phyloP scores from a whole-genome alignment of 257 asterid genomes.

The Nicotiana paniculata region DNA sequence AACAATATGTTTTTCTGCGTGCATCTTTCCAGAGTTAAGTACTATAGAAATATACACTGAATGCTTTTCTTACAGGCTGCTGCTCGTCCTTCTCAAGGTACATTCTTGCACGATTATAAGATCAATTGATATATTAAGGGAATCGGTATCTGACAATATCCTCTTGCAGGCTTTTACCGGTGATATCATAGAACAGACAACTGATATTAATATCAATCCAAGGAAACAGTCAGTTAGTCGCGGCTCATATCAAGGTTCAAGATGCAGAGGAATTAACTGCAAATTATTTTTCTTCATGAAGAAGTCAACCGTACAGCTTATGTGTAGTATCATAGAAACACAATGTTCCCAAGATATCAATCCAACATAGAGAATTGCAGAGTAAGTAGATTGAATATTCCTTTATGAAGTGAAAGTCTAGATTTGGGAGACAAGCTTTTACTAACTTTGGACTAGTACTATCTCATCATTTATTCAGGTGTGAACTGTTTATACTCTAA shows the following conservation, averaged over 20 bases:
- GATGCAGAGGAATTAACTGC: conserved; percentile 51
- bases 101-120: not conserved
- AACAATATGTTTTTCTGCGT: not conserved
- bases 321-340: conserved; percentile 46
- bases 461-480: not conserved
- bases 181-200: conserved; percentile 55
- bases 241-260: conserved; percentile 70
- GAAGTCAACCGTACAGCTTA: not conserved
- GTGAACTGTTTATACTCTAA: not conserved
- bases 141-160: not conserved
- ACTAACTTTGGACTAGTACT: not conserved
- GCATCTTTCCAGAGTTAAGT: not conserved
- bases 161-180: conserved; percentile 59
- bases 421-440: not conserved
- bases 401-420: not conserved
- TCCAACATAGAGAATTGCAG: conserved; percentile 39
- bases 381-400: conserved; percentile 29
- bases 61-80: conserved; percentile 12
- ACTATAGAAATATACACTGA: not conserved
- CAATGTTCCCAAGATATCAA: conserved; percentile 31
- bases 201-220: conserved; percentile 29
- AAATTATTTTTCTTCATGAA: not conserved
- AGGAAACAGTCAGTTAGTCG: conserved; percentile 26
- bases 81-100: conserved; percentile 14
- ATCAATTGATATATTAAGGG: not conserved